Evolutionary conservation across 2,329 filamentous ascomycete genomes (phyloP).

Genomic region (Fusarium avenaceum): DNA sequence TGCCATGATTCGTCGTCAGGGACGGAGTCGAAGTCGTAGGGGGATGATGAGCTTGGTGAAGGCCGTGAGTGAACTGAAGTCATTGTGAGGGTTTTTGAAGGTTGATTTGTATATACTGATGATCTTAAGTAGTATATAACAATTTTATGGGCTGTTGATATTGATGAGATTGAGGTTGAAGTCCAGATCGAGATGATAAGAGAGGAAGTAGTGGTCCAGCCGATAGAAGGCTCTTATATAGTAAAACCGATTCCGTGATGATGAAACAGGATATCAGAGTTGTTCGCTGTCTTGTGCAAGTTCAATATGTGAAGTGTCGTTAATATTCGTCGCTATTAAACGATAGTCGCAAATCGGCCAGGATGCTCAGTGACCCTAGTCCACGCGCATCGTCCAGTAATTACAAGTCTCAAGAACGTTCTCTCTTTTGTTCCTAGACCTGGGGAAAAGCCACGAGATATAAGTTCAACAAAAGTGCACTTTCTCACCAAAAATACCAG

Average conservation of each 20-base stretch:
- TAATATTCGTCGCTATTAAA: conserved; percentile 12
- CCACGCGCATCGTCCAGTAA: background rate
- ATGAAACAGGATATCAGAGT: background rate
- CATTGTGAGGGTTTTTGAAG: conserved; percentile 42
- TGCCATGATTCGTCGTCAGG: conserved; percentile 63
- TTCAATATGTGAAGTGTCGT: conserved; percentile 15
- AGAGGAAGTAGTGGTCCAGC: background rate
- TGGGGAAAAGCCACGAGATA: conserved; percentile 19
- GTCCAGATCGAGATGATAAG: background rate
- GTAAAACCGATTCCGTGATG: background rate
- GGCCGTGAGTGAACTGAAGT: conserved; percentile 57
- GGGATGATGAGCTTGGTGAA: conserved; percentile 56
- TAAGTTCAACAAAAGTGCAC: conserved; percentile 20
- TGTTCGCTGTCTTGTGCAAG: background rate
- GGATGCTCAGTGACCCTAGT: background rate
- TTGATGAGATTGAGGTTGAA: background rate
- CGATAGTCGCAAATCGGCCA: conserved; percentile 3
- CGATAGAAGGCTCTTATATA: conserved; percentile 12
- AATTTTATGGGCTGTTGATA: conserved; percentile 5
- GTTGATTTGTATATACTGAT: background rate
- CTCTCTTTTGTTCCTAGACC: background rate
- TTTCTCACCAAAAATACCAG: conserved; percentile 7
- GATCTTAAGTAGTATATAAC: conserved; percentile 3
- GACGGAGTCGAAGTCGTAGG: conserved; percentile 57
- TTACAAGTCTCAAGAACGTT: background rate